phyloP scores from a whole-genome alignment of 202 grass and related monocot genomes.

The Musa balbisiana region DNA sequence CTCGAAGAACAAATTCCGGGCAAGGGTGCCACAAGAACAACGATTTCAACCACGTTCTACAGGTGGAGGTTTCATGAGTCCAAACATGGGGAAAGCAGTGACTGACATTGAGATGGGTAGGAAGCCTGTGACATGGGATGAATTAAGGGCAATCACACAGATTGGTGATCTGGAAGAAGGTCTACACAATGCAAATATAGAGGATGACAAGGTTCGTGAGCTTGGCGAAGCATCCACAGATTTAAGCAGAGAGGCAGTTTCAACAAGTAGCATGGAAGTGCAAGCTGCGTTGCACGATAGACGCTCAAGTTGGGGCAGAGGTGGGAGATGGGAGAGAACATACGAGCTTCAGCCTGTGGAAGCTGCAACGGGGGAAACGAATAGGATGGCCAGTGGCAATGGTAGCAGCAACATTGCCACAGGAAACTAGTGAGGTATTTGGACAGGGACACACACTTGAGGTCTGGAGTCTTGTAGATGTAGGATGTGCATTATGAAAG shows the following conservation, averaged over 20 bases:
- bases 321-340: neutral
- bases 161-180: neutral
- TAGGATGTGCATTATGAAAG: neutral
- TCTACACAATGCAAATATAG: neutral
- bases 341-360: neutral
- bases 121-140: constrained; percentile 4
- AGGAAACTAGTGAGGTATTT: neutral
- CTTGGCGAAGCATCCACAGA: neutral
- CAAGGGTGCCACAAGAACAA: neutral
- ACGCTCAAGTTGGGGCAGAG: neutral
- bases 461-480: neutral
- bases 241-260: neutral
- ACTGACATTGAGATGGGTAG: neutral
- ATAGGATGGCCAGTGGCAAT: neutral
- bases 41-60: neutral
- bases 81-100: constrained; percentile 1
- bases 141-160: neutral
- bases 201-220: constrained; percentile 2
- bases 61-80: constrained; percentile 4
- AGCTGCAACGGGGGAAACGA: neutral
- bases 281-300: neutral
- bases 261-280: neutral
- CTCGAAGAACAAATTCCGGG: neutral
- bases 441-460: neutral
- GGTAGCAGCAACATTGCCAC: neutral